A percentile compares a stretch with the other conserved stretches of the same genome.
phyloP scores from a whole-genome alignment of 1,284 basidiomycete genomes.

The Rhodotorula sp. region DNA sequence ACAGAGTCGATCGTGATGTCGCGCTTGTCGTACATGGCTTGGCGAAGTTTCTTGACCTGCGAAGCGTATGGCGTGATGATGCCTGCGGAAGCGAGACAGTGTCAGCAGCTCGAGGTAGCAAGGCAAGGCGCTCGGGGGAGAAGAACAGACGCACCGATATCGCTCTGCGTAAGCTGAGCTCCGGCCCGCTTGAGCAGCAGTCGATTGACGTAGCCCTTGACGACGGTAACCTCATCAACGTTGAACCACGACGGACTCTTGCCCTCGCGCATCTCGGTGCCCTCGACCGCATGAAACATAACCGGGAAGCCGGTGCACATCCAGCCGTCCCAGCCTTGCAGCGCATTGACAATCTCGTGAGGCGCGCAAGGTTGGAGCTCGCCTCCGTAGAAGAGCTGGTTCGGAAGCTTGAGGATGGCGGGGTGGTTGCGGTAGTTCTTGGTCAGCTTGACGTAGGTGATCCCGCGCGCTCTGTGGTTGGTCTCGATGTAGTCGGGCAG shows the following conservation, averaged over 20 bases:
- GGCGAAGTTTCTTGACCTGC: conserved; percentile 17
- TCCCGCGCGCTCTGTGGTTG: conserved; percentile 9
- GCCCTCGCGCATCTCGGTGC: conserved; percentile 49
- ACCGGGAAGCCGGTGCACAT: conserved; percentile 47
- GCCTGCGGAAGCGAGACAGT: neutral
- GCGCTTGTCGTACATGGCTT: neutral
- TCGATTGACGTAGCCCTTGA: conserved; percentile 36
- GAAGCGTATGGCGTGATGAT: conserved; percentile 22
- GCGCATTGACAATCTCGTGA: neutral
- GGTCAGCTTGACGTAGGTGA: conserved; percentile 35
- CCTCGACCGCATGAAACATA: conserved; percentile 45
- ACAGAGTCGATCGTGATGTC: conserved; percentile 14
- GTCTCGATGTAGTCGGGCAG: conserved; percentile 43
- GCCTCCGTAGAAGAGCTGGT: conserved; percentile 49
- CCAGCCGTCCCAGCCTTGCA: conserved; percentile 45
- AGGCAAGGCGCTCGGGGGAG: too few relatives aligned
- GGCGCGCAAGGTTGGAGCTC: conserved; percentile 44
- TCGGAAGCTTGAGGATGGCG: conserved; percentile 48
- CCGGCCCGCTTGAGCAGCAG: neutral
- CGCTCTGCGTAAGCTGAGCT: neutral
- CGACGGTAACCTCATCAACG: conserved; percentile 42
- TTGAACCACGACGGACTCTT: conserved; percentile 44
- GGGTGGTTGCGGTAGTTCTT: conserved; percentile 51
- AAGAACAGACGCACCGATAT: conserved; percentile 13
- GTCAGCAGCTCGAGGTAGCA: neutral